Percentiles rank a stretch among this genome's conserved stretches.
These are phyloP conservation scores for Trypanosoma brucei DNA, from an alignment of 208 protist species.

Conservation along the genomic window DNA sequence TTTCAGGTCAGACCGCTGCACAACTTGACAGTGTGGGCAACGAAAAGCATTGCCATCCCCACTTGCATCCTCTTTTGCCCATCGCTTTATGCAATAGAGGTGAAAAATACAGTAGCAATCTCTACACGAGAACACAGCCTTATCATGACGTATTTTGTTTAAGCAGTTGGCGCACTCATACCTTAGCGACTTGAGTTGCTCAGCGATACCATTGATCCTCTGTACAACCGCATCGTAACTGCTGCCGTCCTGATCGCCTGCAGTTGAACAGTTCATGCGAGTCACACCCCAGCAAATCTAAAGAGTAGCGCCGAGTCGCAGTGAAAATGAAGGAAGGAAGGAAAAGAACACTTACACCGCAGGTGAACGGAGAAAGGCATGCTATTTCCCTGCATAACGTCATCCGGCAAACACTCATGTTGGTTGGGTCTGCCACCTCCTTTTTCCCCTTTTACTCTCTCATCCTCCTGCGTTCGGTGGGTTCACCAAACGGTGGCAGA, in stretches of 20 bases:
- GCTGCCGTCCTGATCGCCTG: neutral
- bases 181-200: constrained; percentile 33
- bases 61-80: constrained; percentile 32
- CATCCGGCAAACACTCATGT: too few species aligned
- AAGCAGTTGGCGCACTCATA: constrained; percentile 75
- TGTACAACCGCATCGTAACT: constrained; percentile 6
- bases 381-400: too few species aligned
- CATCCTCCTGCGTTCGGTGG: too few species aligned
- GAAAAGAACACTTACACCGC: too few species aligned
- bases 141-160: constrained; percentile 43
- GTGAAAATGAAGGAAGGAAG: too few species aligned
- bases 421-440: too few species aligned
- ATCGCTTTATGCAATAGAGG: constrained; percentile 62
- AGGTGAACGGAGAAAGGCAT: too few species aligned
- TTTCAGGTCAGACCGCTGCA: constrained; percentile 21
- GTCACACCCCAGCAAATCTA: too few species aligned
- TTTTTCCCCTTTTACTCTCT: too few species aligned
- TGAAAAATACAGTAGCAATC: constrained; percentile 69
- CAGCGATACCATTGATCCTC: constrained; percentile 27
- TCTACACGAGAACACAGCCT: constrained; percentile 50
- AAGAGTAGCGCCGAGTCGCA: too few species aligned
- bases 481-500: too few species aligned
- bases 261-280: neutral
- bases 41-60: constrained; percentile 32
- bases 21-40: constrained; percentile 48